Conservation (phyloP, 352 stramenopile species). For the Phytophthora hybrid region DNA sequence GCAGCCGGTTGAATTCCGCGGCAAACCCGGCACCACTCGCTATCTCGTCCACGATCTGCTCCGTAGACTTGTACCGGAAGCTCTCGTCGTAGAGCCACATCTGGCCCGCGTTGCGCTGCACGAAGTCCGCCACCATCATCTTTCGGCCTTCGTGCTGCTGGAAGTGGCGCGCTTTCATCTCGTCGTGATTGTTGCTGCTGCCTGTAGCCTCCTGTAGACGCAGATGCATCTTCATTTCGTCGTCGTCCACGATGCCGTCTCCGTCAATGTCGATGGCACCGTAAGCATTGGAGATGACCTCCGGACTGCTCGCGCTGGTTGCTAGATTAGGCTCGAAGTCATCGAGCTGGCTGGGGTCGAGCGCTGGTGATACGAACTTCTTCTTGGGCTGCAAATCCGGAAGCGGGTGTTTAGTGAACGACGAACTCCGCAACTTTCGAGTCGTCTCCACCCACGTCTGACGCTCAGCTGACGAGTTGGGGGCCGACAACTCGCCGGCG, state of each 20-base stretch:
- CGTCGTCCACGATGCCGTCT: slow-evolving; percentile 64
- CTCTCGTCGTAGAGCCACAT: slow-evolving; percentile 67
- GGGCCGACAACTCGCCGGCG: not conserved
- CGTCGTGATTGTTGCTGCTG: not conserved
- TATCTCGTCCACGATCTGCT: slow-evolving; percentile 2
- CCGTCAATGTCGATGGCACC: slow-evolving; percentile 68
- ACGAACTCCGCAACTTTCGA: slow-evolving; percentile 54
- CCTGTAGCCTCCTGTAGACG: slow-evolving; percentile 48
- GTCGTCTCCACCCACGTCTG: slow-evolving; percentile 74
- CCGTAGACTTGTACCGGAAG: slow-evolving; percentile 16
- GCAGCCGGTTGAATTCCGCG: not conserved
- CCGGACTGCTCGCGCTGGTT: slow-evolving; percentile 15
- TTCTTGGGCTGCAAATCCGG: slow-evolving; percentile 61
- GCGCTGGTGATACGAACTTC: slow-evolving; percentile 13
- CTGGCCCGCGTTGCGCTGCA: slow-evolving; percentile 26
- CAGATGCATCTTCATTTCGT: slow-evolving; percentile 72
- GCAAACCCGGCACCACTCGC: not conserved
- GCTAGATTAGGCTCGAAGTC: slow-evolving; percentile 3
- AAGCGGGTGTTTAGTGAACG: slow-evolving; percentile 54
- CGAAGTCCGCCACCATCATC: slow-evolving; percentile 53
- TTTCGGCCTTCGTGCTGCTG: slow-evolving; percentile 61
- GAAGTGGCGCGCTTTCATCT: not conserved
- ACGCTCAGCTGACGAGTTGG: slow-evolving; percentile 5
- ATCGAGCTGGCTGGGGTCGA: slow-evolving; percentile 26
- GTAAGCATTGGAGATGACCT: slow-evolving; percentile 53